Evolutionary conservation across 2,329 filamentous ascomycete genomes (phyloP), one percentile per base, ranked within the genome.

Genomic region (Alternaria solani): DNA sequence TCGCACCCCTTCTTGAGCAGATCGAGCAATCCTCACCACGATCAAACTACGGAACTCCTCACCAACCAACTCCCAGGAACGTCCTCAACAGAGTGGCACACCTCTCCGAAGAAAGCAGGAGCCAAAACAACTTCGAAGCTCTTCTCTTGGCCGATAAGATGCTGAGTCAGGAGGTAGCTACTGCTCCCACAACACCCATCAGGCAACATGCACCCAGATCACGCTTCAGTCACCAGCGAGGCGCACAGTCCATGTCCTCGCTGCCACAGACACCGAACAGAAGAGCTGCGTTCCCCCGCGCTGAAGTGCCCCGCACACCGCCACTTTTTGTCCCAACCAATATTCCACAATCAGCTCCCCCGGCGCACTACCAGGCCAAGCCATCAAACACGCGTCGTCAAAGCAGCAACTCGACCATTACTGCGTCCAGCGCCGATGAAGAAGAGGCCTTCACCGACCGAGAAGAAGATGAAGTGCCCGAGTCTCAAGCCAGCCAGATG

Each of bases 171-270:
- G 91, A 93, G 68, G 89, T 89, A 70, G 88, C 87, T 64, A 93
- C 90, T 68, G 89, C 91, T 1, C 89, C 91, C 1, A 88, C 91
- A 0, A 94, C 91, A 0, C 91, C 91, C 0, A 81, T 83, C 25
- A 76, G 85, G 80, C 55, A 64, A 20, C 64, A 81, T 75, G 26
- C 81, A 77, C 61, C 84, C 79, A 76, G 85, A 81, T 72, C 84
- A 76, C 59, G 81, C 52, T 81, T 85, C 55, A 87, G 87, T 57
- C 93, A 96, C 75, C 87, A 85, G 18, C 88, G 93, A 67, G 91
- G 90, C 59, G 87, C 89, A 30, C 92, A 96, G 75, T 95, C 92
- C 44, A 83, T 96, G 76, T 96, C 93, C 0, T 95, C 93, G 1
- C 82, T 97, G 5, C 93, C 93, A 7, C 88, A 88, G 6, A 96